phyloP scores from a whole-genome alignment of 208 protist genomes.

The Crithidia thermophila region DNA sequence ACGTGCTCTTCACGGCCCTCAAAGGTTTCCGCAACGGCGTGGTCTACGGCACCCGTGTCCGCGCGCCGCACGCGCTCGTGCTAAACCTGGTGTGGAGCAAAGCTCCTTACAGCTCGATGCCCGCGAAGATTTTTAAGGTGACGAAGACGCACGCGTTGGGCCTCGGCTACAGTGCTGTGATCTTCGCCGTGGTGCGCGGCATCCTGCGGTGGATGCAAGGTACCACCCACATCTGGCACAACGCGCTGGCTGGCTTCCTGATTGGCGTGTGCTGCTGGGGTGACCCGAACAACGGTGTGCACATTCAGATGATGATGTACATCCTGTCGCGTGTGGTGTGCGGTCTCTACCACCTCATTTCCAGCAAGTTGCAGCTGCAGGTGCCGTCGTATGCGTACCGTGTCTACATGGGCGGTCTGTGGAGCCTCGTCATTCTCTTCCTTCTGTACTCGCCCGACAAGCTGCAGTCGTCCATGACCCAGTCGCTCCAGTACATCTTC shows the following conservation, averaged over 20 bases:
- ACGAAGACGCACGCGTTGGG: slow-evolving; percentile 74
- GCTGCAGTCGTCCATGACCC: slow-evolving; percentile 80
- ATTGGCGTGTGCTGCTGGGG: slow-evolving; percentile 79
- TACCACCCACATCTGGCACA: slow-evolving; percentile 58
- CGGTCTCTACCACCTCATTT: slow-evolving; percentile 56
- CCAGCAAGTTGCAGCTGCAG: slow-evolving; percentile 28
- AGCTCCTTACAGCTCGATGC: slow-evolving; percentile 58
- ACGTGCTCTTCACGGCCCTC: slow-evolving; percentile 64
- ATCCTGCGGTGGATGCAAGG: slow-evolving; percentile 47
- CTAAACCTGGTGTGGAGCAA: slow-evolving; percentile 88
- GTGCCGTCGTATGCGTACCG: slow-evolving; percentile 49
- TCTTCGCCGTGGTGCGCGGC: slow-evolving; percentile 64
- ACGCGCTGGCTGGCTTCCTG: slow-evolving; percentile 75
- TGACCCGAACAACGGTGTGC: slow-evolving; percentile 59
- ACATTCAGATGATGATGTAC: slow-evolving; percentile 93
- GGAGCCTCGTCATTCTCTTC: slow-evolving; percentile 73
- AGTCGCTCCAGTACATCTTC: slow-evolving; percentile 90
- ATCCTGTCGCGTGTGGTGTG: slow-evolving; percentile 79
- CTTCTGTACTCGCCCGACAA: slow-evolving; percentile 70
- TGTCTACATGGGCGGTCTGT: slow-evolving; percentile 71
- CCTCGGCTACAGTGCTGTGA: slow-evolving; percentile 63
- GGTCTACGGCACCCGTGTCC: slow-evolving; percentile 84
- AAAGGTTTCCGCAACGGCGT: slow-evolving; percentile 89
- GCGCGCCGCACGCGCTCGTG: slow-evolving; percentile 88
- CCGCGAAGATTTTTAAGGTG: slow-evolving; percentile 59